Evolutionary conservation across 2,329 filamentous ascomycete genomes (phyloP), one percentile per base, ranked within the genome.

Genomic region (Hortaea sp.): DNA sequence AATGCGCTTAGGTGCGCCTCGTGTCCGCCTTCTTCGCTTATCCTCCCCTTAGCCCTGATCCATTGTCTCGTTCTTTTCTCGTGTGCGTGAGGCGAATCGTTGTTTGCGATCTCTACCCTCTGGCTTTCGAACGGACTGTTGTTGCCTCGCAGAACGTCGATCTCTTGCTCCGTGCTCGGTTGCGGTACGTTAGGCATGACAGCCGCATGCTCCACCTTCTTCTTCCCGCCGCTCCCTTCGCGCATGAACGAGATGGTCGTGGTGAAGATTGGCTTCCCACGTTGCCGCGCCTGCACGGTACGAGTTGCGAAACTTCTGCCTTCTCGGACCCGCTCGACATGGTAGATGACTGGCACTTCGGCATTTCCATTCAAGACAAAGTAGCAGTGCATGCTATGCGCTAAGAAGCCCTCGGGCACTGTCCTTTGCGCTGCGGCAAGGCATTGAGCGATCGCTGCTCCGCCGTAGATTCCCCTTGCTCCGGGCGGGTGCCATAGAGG

Each of bases 331-430:
- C 86, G 79, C 71, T 97, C 92, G 41, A 98, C 92, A 63, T 95
- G 87, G 71, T 95, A 97, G 51, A 95, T 76, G 54, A 97, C 85
- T 30, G 92, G 90, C 12, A 92, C 83, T 49, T 84, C 79, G 9
- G 80, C 76, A 61, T 90, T 85, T 29, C 92, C 92, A 4, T 90
- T 89, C 1, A 97, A 81, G 31, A 98, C 82, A 66, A 98, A 98
- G 73, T 97, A 98, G 77, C 92, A 97, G 76, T 98, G 92, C 85
- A 94, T 95, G 62, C 84, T 90, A 73, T 98, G 92, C 42, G 92
- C 81, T 49, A 82, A 78, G 67, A 95, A 95, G 63, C 85, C 75
- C 28, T 73, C 65, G 0, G 84, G 83, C 2, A 98, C 86, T 6
- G 92, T 98, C 61, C 81, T 79, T 66, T 95, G 88, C 27, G 88